Conservation (phyloP, 306 rosid genomes). For the Quercus gilva region DNA sequence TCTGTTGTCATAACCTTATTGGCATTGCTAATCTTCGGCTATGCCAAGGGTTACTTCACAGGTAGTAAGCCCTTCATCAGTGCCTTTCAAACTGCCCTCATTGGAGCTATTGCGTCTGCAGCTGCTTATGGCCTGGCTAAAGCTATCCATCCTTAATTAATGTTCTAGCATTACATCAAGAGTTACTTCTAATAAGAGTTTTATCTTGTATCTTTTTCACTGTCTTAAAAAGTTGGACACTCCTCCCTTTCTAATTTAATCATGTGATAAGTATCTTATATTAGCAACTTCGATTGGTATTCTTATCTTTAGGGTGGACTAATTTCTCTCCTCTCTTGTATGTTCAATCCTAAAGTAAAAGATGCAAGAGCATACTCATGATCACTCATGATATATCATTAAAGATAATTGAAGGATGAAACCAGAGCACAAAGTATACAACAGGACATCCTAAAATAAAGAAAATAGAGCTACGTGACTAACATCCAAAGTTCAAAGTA, state of each 20-base stretch:
- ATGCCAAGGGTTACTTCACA: slow-evolving; percentile 78
- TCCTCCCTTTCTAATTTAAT: neutral
- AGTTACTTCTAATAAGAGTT: neutral
- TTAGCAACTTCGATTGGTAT: no score
- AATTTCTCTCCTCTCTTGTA: no score
- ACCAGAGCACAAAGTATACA: no score
- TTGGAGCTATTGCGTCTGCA: slow-evolving; percentile 83
- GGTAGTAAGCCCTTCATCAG: slow-evolving; percentile 68
- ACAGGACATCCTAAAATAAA: no score
- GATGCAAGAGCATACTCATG: no score
- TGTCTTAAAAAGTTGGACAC: neutral
- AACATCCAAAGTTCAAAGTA: no score
- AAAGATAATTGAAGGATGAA: no score
- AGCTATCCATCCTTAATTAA: slow-evolving; percentile 58
- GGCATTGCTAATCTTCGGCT: slow-evolving; percentile 77
- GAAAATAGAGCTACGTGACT: no score
- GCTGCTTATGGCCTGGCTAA: slow-evolving; percentile 84
- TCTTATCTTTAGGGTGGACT: no score
- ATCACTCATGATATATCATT: no score
- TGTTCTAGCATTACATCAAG: neutral
- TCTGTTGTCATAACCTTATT: slow-evolving; percentile 60
- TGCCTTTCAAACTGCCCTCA: slow-evolving; percentile 77
- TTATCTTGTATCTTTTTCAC: neutral
- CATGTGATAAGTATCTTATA: neutral
- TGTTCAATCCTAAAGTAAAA: no score